Conservation (phyloP, 345 rosid genomes). For the Brassica rapa region DNA sequence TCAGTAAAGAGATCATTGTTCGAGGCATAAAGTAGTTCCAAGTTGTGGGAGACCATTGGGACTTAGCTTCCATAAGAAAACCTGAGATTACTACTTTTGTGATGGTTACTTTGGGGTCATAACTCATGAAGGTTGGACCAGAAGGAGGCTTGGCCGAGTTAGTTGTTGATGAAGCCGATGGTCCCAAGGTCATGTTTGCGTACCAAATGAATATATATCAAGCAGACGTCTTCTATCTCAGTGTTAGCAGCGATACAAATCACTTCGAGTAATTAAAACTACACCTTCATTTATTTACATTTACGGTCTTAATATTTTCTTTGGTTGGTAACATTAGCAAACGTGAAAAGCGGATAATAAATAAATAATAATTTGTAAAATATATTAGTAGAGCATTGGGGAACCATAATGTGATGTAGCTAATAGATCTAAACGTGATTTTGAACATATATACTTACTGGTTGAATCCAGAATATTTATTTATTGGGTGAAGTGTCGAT, state of each 20-base stretch:
- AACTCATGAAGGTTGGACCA: slow-evolving; percentile 56
- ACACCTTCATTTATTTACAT: not conserved
- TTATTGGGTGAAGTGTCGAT: too few relatives aligned
- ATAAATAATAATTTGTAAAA: not conserved
- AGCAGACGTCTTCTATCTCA: slow-evolving; percentile 67
- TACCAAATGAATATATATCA: slow-evolving; percentile 71
- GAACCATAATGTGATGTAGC: too few relatives aligned
- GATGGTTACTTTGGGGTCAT: slow-evolving; percentile 72
- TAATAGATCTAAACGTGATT: not conserved
- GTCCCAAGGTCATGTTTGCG: slow-evolving; percentile 54
- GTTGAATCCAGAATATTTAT: too few relatives aligned
- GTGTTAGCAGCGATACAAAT: slow-evolving; percentile 57
- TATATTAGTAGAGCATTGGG: not conserved
- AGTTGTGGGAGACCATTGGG: slow-evolving; percentile 80
- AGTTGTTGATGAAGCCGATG: slow-evolving; percentile 53
- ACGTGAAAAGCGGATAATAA: not conserved
- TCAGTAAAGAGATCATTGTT: slow-evolving; percentile 31
- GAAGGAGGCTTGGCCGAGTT: slow-evolving; percentile 59
- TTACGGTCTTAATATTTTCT: not conserved
- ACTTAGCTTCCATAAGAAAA: slow-evolving; percentile 51
- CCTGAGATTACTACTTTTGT: slow-evolving; percentile 71
- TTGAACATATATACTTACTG: too few relatives aligned
- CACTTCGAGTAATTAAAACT: slow-evolving; percentile 52
- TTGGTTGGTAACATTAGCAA: not conserved
- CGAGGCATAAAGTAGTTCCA: slow-evolving; percentile 44